Evolutionary conservation across 1,139 yeast species (phyloP), one percentile per base, ranked within the genome.

Genomic region (Saccharomyces hybrid): DNA sequence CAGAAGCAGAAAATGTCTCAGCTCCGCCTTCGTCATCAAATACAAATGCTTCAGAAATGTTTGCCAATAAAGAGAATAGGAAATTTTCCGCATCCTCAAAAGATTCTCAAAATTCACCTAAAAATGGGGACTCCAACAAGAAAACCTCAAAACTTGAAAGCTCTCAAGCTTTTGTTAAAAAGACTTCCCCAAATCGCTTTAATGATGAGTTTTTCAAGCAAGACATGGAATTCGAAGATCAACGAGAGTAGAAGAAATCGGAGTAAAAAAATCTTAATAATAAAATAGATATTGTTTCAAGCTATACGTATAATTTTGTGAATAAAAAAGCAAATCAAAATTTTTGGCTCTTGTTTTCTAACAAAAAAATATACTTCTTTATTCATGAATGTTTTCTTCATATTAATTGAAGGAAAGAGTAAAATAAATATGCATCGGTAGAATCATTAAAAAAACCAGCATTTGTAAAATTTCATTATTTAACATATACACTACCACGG

Each of bases 11-110:
- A 34, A 14, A 8, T 7, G 7, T 34, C 23, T 1, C 42, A 34
- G 23, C 3, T 34, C 14, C 47, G 1, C 50, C 55, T 19, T 42
- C 52, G 6, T 58, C 64, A 8, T 66, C 64, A 2, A 56, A 57
- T 3, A 41, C 63, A 3, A 57, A 58, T 47, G 65, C 68, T 14
- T 60, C 63, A 6, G 68, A 63, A 25, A 68, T 68, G 70, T 68
- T 68, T 58, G 67, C 62, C 0, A 66, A 62, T 48, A 60, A 62
- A 52, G 58, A 55, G 28, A 61, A 61, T 50, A 57, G 42, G 42
- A 2, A 34, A 34, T 14, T 34, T 34, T 34, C 42, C 7, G 42
- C 3, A 11, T 34, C 42, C 42, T 34, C 42, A 34, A 34, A 34
- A 1, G 42, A 34, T 5, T 34, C 42, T 34, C 42, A 34, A 14